Evolutionary conservation across 345 rosid species (phyloP).

Genomic region (Brassica juncea): DNA sequence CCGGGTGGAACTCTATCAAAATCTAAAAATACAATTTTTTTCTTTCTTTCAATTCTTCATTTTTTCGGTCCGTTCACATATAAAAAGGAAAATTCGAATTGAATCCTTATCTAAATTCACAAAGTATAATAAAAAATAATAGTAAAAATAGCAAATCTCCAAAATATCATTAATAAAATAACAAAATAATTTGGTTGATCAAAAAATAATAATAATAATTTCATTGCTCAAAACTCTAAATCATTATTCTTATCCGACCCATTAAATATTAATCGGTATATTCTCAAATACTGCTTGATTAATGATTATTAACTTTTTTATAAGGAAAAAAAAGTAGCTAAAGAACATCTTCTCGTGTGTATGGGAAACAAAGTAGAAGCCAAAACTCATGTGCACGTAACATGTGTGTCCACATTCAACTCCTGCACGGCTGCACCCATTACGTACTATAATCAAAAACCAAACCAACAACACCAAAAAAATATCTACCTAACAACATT

Average conservation of each 20-base stretch:
- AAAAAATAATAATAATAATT: no score
- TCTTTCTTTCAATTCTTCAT: no score
- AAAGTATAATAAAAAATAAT: no score
- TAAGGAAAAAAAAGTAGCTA: not conserved
- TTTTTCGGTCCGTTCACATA: no score
- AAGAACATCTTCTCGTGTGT: not conserved
- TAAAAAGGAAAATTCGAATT: no score
- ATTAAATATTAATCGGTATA: no score
- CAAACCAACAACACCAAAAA: conserved; percentile 4
- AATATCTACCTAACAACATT: not conserved
- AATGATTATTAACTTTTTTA: conserved; percentile 15
- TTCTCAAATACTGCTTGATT: not conserved
- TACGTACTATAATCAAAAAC: not conserved
- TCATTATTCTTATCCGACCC: not conserved
- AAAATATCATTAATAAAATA: no score
- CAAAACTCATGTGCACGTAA: conserved; percentile 21
- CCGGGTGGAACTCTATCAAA: no score
- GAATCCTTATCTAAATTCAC: no score
- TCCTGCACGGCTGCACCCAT: not conserved
- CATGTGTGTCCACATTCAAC: not conserved
- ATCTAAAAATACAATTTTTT: no score
- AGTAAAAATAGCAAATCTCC: no score
- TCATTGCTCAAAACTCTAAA: not conserved
- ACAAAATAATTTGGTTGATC: no score
- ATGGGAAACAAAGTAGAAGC: conserved; percentile 2